Conservation (phyloP, 495 filamentous ascomycete genomes). For the Neurospora intermedia region DNA sequence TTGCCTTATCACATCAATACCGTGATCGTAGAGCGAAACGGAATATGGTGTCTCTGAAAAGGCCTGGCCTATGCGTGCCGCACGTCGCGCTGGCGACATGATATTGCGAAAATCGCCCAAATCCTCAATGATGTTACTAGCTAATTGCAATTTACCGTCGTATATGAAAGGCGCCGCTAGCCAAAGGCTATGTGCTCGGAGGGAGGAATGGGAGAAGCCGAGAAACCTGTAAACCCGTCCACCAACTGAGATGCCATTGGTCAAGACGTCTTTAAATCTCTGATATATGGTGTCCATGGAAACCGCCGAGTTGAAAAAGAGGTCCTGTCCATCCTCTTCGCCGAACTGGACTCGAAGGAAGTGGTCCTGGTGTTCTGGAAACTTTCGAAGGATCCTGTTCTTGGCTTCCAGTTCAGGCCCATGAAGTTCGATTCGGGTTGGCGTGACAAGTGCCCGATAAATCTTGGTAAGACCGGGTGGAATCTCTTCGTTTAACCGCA, state of each 20-base stretch:
- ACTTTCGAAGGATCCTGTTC: slow-evolving; percentile 68
- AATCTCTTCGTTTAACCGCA: slow-evolving; percentile 8
- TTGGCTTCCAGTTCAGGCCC: slow-evolving; percentile 60
- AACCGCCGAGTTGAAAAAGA: slow-evolving; percentile 45
- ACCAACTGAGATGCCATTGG: slow-evolving; percentile 48
- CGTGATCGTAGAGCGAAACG: slow-evolving; percentile 25
- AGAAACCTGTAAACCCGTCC: slow-evolving; percentile 57
- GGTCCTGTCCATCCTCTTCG: slow-evolving; percentile 59
- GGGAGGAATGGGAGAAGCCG: slow-evolving; percentile 73
- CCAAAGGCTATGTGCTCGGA: slow-evolving; percentile 59
- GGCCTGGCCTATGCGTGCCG: slow-evolving; percentile 72
- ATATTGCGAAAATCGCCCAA: slow-evolving; percentile 59
- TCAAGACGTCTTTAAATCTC: slow-evolving; percentile 49
- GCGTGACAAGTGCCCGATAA: no score
- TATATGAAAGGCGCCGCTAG: slow-evolving; percentile 60
- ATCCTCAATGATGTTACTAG: slow-evolving; percentile 39
- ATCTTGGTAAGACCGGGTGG: no score
- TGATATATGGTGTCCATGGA: slow-evolving; percentile 44
- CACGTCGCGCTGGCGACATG: slow-evolving; percentile 58
- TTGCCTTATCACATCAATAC: no score
- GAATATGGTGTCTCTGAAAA: slow-evolving; percentile 65
- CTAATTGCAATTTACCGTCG: slow-evolving; percentile 24
- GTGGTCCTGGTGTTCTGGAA: slow-evolving; percentile 47
- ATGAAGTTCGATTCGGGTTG: slow-evolving; percentile 10
- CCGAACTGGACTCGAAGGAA: slow-evolving; percentile 58